These are phyloP conservation scores for Erysiphe neolycopersici DNA, from an alignment of 2,329 filamentous ascomycete species.

Conservation along the genomic window DNA sequence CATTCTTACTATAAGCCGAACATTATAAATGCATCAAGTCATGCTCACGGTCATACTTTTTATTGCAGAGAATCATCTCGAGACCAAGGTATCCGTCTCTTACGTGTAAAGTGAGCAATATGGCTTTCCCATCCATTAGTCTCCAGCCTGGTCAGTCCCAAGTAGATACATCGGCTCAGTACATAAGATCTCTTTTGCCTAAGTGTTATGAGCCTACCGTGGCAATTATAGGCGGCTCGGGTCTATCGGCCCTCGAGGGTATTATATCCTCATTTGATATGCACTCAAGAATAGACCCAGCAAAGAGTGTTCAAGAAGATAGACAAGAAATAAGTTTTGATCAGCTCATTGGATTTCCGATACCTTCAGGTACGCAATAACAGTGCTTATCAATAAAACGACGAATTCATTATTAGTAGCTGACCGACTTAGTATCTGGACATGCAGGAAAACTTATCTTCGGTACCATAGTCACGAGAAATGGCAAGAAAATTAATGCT, in stretches of 20 bases:
- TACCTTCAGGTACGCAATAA: slow-evolving; percentile 3
- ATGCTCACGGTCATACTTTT: too few relatives aligned
- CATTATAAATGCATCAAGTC: too few relatives aligned
- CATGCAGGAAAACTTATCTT: slow-evolving; percentile 6
- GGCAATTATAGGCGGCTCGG: slow-evolving; percentile 5
- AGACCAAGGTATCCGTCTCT: too few relatives aligned
- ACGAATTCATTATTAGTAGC: too few relatives aligned
- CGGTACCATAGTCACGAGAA: slow-evolving; percentile 1
- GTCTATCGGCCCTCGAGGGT: slow-evolving; percentile 3
- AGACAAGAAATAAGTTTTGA: slow-evolving; percentile 3
- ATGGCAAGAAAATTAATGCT: slow-evolving; percentile 1
- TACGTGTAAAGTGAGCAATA: background rate
- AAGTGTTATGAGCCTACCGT: slow-evolving; percentile 1
- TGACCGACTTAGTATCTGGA: slow-evolving; percentile 1
- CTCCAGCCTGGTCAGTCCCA: background rate
- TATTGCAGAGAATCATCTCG: too few relatives aligned
- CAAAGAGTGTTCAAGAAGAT: background rate
- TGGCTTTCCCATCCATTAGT: background rate
- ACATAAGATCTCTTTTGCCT: slow-evolving; percentile 1
- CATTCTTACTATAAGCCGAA: too few relatives aligned
- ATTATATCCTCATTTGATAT: background rate
- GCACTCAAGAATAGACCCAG: background rate
- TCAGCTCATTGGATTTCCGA: slow-evolving; percentile 5
- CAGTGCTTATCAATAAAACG: too few relatives aligned
- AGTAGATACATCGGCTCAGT: slow-evolving; percentile 1